phyloP scores from a whole-genome alignment of 2,329 filamentous ascomycete genomes.

The Penicillium nordicum region DNA sequence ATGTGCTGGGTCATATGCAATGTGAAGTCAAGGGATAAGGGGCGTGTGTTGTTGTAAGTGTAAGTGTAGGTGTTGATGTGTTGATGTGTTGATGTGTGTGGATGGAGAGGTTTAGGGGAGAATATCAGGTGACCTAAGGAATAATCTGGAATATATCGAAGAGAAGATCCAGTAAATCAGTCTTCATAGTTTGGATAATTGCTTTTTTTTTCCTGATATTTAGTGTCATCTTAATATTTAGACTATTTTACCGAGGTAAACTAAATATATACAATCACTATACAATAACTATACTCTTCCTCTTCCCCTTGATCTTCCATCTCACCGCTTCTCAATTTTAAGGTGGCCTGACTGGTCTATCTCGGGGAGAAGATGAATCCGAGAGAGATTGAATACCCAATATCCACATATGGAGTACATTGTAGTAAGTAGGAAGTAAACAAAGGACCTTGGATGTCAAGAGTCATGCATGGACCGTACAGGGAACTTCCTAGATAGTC shows the following conservation, averaged over 20 bases:
- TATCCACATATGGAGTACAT: neutral
- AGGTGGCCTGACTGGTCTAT: neutral
- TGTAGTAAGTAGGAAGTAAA: neutral
- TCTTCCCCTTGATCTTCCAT: neutral
- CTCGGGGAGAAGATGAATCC: neutral
- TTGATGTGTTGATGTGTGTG: neutral
- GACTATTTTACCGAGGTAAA: neutral
- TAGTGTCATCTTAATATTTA: neutral
- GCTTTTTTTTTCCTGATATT: neutral
- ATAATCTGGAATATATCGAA: neutral
- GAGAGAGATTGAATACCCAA: neutral
- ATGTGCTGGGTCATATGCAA: constrained; percentile 7
- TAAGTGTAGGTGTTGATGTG: neutral
- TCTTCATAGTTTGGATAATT: neutral
- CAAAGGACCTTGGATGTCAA: neutral
- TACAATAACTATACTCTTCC: too few species aligned
- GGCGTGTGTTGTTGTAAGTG: neutral
- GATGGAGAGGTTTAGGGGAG: too few species aligned
- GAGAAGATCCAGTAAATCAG: too few species aligned
- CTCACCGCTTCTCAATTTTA: neutral
- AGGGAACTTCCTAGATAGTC: neutral
- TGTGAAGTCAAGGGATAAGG: neutral
- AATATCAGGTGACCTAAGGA: constrained; percentile 2
- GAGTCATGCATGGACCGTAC: neutral
- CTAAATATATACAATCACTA: too few species aligned